Conservation (phyloP, 2,329 filamentous ascomycete genomes). For the Aspergillus fischeri region DNA sequence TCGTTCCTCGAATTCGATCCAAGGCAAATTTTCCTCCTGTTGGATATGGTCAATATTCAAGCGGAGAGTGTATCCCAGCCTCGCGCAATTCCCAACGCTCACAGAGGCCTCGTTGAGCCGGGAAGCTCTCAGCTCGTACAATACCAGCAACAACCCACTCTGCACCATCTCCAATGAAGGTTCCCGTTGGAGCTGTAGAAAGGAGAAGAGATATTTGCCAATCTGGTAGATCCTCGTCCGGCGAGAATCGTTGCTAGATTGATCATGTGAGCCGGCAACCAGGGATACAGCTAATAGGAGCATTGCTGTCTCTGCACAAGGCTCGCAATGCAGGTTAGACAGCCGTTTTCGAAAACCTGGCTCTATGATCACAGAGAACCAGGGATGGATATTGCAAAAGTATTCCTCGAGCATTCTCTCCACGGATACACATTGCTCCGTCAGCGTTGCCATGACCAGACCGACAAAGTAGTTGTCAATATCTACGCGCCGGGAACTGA, state of each 20-base stretch:
- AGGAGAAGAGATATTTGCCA: slow-evolving; percentile 2
- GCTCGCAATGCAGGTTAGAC: background rate
- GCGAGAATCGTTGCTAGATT: background rate
- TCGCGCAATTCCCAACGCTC: slow-evolving; percentile 3
- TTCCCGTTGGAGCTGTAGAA: background rate
- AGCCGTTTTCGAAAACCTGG: background rate
- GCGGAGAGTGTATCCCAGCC: slow-evolving; percentile 1
- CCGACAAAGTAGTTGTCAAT: background rate
- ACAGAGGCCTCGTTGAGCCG: background rate
- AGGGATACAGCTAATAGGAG: background rate
- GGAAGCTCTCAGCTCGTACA: slow-evolving; percentile 1
- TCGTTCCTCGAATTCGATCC: slow-evolving; percentile 3
- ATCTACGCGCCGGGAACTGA: background rate
- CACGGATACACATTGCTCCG: background rate
- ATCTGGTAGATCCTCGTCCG: background rate
- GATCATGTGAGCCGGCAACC: background rate
- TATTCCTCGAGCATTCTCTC: background rate
- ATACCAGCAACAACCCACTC: background rate
- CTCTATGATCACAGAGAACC: slow-evolving; percentile 3
- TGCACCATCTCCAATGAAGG: slow-evolving; percentile 4
- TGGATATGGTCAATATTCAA: slow-evolving; percentile 1
- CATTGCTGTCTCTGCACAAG: background rate
- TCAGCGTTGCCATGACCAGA: background rate
- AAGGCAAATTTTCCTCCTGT: background rate
- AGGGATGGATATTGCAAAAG: slow-evolving; percentile 5